Evolutionary conservation across 148 eudicot genomes (phyloP).

Genomic region (Spergularia bocconei): DNA sequence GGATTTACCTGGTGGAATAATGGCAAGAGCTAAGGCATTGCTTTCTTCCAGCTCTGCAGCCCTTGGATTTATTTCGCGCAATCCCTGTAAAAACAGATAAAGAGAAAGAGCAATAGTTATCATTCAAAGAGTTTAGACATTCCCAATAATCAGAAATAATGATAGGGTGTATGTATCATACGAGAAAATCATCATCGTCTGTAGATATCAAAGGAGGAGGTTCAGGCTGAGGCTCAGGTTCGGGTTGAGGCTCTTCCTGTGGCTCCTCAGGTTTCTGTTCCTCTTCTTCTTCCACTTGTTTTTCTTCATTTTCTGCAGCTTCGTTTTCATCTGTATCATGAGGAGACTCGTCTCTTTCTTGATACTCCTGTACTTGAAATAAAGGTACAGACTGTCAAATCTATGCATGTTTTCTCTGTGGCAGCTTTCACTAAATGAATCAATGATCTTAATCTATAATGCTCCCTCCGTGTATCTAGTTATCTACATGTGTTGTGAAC

Average conservation of each 20-base stretch:
- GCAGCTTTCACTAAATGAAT: background rate
- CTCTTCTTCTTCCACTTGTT: constrained; percentile 50
- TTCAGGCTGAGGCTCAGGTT: constrained; percentile 48
- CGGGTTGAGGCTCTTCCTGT: constrained; percentile 53
- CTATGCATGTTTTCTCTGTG: background rate
- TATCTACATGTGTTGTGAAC: too few relatives aligned
- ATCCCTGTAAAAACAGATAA: constrained; percentile 46
- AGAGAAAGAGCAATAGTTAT: background rate
- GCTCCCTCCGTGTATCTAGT: too few relatives aligned
- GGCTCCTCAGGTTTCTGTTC: constrained; percentile 44
- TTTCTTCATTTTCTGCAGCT: constrained; percentile 39
- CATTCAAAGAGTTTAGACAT: background rate
- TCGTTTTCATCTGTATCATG: constrained; percentile 39
- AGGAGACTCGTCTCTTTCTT: constrained; percentile 43
- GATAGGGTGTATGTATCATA: constrained; percentile 23
- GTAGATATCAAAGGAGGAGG: constrained; percentile 52
- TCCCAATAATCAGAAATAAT: background rate
- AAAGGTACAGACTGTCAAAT: constrained; percentile 14
- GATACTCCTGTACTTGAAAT: constrained; percentile 58
- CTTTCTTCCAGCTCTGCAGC: constrained; percentile 76
- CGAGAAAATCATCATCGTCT: constrained; percentile 72
- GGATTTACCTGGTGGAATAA: constrained; percentile 67
- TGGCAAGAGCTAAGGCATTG: constrained; percentile 96
- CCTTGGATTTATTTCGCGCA: constrained; percentile 61
- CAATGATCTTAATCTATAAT: background rate